phyloP scores from a whole-genome alignment of 129 eudicot species.

The Tagetes erecta region DNA sequence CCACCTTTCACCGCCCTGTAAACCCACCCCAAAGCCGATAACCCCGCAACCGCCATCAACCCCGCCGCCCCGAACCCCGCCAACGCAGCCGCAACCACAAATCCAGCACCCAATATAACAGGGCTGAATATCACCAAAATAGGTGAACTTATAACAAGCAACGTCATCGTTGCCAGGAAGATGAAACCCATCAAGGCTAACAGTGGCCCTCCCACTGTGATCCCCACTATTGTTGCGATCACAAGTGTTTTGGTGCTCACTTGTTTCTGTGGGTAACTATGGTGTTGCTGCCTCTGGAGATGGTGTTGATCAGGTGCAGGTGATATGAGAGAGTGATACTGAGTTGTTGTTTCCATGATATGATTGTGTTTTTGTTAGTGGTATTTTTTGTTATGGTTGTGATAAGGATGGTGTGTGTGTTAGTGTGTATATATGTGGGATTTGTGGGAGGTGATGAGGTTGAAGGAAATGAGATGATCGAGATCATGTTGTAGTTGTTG shows the following conservation, averaged over 20 bases:
- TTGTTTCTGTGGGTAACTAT: constrained; percentile 2
- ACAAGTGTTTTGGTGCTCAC: constrained; percentile 25
- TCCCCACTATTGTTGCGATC: constrained; percentile 34
- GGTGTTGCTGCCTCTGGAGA: neutral
- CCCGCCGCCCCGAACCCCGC: constrained; percentile 38
- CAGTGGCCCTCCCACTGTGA: constrained; percentile 41
- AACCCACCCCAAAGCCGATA: constrained; percentile 30
- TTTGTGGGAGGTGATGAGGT: constrained; percentile 17
- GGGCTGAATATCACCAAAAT: constrained; percentile 47
- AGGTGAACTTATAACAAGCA: constrained; percentile 37
- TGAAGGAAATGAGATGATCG: neutral
- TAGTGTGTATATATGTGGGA: constrained; percentile 9
- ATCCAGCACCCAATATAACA: constrained; percentile 36
- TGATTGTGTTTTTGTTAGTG: neutral
- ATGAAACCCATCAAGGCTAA: constrained; percentile 39
- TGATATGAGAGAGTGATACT: neutral
- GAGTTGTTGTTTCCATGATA: neutral
- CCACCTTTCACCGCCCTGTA: constrained; percentile 17
- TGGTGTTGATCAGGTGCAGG: neutral
- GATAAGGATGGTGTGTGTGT: neutral
- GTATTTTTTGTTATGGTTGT: neutral
- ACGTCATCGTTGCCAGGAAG: constrained; percentile 36
- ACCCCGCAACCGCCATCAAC: constrained; percentile 34
- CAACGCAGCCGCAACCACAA: constrained; percentile 29
- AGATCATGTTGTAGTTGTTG: neutral